Percentiles rank a stretch among this genome's conserved stretches.
phyloP scores from a whole-genome alignment of 805 yeast species.

The Lipomyces chichibuensis region DNA sequence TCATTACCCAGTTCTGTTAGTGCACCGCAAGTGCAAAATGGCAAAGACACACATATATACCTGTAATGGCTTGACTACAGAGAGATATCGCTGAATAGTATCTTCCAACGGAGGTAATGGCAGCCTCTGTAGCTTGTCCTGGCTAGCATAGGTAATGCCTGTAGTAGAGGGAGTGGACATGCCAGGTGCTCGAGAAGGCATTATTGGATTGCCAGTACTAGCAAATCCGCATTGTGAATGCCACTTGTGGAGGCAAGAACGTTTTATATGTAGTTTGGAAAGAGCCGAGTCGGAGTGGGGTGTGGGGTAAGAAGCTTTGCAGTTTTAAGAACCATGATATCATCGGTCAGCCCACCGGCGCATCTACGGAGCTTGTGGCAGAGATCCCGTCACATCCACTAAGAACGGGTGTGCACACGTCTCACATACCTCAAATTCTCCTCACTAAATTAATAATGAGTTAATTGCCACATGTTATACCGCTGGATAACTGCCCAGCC shows the following conservation, averaged over 20 bases:
- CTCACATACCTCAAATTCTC: neutral
- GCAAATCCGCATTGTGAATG: neutral
- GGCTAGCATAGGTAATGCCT: constrained; percentile 60
- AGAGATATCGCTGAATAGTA: constrained; percentile 68
- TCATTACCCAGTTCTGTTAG: constrained; percentile 1
- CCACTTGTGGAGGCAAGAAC: neutral
- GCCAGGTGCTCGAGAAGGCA: constrained; percentile 1
- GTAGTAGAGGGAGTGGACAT: constrained; percentile 5
- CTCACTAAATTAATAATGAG: neutral
- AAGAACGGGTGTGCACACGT: neutral
- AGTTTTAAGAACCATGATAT: too few relatives aligned
- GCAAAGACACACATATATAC: constrained; percentile 15
- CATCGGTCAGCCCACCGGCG: neutral
- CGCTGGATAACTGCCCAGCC: too few relatives aligned
- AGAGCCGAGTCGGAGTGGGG: neutral
- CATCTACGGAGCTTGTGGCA: neutral
- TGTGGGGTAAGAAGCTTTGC: neutral
- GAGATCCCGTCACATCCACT: too few relatives aligned
- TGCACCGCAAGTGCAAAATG: neutral
- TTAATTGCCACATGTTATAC: too few relatives aligned
- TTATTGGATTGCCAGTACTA: neutral
- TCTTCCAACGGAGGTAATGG: constrained; percentile 79
- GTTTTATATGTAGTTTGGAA: neutral
- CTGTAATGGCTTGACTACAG: constrained; percentile 76
- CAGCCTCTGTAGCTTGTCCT: constrained; percentile 60